Conservation (phyloP, 306 rosid species). For the Erythrophleum fordii region DNA sequence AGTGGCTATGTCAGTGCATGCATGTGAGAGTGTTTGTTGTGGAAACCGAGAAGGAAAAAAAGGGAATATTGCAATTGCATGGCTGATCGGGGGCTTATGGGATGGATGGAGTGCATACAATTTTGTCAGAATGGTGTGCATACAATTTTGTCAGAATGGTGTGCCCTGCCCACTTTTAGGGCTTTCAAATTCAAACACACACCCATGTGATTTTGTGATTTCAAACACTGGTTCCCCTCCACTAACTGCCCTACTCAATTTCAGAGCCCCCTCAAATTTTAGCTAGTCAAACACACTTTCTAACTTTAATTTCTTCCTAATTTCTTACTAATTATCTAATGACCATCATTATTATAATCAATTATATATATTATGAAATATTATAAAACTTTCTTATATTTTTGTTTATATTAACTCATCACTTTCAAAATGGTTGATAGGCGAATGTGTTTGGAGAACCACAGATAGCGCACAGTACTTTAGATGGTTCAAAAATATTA, state of each 20-base stretch:
- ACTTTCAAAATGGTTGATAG: background rate
- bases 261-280: conserved; percentile 44
- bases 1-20: conserved; percentile 86
- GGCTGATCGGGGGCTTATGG: conserved; percentile 47
- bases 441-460: background rate
- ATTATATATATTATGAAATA: too few species aligned
- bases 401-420: background rate
- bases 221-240: conserved; percentile 44
- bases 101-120: background rate
- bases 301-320: background rate
- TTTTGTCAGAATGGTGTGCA: conserved; percentile 65
- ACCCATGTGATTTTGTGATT: conserved; percentile 53
- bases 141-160: conserved; percentile 35
- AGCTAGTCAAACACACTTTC: conserved; percentile 37
- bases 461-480: too few species aligned
- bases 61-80: conserved; percentile 51
- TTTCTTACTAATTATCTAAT: too few species aligned
- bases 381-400: background rate
- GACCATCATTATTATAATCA: background rate
- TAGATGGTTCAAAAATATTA: too few species aligned
- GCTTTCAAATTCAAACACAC: conserved; percentile 13
- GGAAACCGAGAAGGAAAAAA: conserved; percentile 51
- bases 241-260: conserved; percentile 36
- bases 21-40: conserved; percentile 66
- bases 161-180: conserved; percentile 55